A percentile compares a stretch with the other conserved stretches of the same genome.
These are phyloP conservation scores for Neofusicoccum cordaticola DNA, from an alignment of 2,329 filamentous ascomycete species.

Conservation along the genomic window DNA sequence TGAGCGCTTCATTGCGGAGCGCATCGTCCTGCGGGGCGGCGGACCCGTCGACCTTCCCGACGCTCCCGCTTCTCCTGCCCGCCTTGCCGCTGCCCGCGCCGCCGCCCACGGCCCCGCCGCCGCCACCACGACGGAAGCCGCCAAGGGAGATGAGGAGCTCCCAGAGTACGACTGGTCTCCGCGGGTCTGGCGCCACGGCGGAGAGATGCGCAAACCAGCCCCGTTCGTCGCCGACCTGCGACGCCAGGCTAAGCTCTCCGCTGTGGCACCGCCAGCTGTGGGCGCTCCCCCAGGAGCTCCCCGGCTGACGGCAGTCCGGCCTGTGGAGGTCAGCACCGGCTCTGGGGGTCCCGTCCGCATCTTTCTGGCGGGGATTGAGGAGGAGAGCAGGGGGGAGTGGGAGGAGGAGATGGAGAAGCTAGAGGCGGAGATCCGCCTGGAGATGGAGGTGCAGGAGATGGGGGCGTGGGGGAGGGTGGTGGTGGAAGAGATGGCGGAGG, in stretches of 20 bases:
- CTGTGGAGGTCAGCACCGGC: not conserved
- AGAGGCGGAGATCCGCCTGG: constrained; percentile 5
- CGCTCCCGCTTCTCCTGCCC: not conserved
- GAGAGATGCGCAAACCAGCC: not conserved
- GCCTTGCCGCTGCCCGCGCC: not conserved
- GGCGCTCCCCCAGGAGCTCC: not conserved
- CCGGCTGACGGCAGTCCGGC: not conserved
- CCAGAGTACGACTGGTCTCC: constrained; percentile 6
- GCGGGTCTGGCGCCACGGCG: not conserved
- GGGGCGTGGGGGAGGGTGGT: not conserved
- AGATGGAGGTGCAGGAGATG: constrained; percentile 4
- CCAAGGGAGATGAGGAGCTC: not conserved
- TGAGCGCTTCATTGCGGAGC: constrained; percentile 3
- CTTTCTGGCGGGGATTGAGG: not conserved
- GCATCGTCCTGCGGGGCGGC: constrained; percentile 7
- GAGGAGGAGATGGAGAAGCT: constrained; percentile 3
- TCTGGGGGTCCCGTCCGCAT: not conserved
- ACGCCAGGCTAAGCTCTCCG: not conserved
- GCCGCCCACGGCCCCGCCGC: not conserved
- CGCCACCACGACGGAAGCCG: not conserved
- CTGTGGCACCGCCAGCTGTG: not conserved
- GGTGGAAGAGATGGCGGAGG: not conserved
- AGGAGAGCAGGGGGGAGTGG: not conserved
- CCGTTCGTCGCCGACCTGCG: not conserved
- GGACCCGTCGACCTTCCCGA: not conserved